Evolutionary conservation across 805 yeast species (phyloP), one percentile per base, ranked within the genome.

Genomic region (Wickerhamiella australiensis): DNA sequence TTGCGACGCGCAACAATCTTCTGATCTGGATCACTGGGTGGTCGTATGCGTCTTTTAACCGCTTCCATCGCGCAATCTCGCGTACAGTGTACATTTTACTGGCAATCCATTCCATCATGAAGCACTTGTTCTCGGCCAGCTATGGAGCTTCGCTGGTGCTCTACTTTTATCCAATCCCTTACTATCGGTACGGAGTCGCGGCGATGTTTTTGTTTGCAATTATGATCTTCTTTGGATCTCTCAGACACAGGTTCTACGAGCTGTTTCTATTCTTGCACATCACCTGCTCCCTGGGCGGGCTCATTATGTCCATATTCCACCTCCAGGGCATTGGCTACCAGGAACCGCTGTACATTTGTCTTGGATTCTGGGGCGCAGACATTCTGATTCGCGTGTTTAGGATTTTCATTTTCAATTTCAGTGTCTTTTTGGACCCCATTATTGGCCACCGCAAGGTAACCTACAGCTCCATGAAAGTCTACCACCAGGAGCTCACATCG

Each of bases 281-380:
- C 38, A 50, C 72, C 0, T 59, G 80, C 47, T 85, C 77, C 2
- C 61, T 70, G 3, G 55, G 70, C 3, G 78, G 79, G 56, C 65
- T 81, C 47, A 67, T 68, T 3, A 74, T 76, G 53, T 71, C 77
- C 43, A 80, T 79, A 73, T 65, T 67, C 27, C 90, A 82, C 59
- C 49, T 58, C 61, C 56, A n/a, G 57, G 72, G 56, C 57, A 68
- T 76, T 42, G 80, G 80, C 0, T 78, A 77, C 72, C 69, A 69
- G 55, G 72, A 71, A 53, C 77, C 77, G 59, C 59, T 76, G 3
- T 77, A 76, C 53, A 70, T 75, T 5, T 63, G 80, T 7, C 72
- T 76, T 55, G 78, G 74, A 0, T 65, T 85, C 3, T 85, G 94
- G 94, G 71, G 68, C 0, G 68, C 74, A 49, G 92, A 85, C 59